These are phyloP conservation scores for Mediolabrus comicus DNA, from an alignment of 108 stramenopile genomes.

Conservation along the genomic window DNA sequence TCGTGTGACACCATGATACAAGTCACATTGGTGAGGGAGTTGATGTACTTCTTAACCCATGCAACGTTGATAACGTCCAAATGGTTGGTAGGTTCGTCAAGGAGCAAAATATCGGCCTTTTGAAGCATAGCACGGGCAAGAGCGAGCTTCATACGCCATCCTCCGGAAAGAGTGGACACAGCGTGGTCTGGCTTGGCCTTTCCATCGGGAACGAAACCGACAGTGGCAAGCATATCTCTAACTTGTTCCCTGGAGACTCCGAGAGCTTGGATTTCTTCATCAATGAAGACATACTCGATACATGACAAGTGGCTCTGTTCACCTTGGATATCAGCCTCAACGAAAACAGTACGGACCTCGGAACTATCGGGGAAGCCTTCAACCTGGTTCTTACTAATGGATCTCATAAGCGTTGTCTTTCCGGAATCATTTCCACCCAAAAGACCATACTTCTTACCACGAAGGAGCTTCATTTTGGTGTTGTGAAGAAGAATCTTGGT, in stretches of 20 bases:
- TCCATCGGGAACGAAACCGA: conserved; percentile 94
- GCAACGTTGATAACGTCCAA: conserved; percentile 99
- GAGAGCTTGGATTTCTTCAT: conserved; percentile 85
- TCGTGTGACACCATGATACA: conserved; percentile 99
- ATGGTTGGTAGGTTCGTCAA: conserved; percentile 99
- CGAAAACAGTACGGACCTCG: conserved; percentile 97
- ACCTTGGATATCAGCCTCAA: conserved; percentile 99
- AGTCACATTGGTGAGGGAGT: conserved; percentile 93
- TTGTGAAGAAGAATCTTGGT: conserved; percentile 99
- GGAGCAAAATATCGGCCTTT: conserved; percentile 96
- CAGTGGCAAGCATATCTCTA: conserved; percentile 87
- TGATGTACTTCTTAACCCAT: conserved; percentile 99
- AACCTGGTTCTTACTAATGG: conserved; percentile 99
- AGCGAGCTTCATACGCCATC: conserved; percentile 99
- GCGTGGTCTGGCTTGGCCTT: conserved; percentile 98
- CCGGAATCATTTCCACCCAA: conserved; percentile 98
- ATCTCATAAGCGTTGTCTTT: conserved; percentile 98
- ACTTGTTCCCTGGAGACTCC: conserved; percentile 82
- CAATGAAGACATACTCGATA: conserved; percentile 93
- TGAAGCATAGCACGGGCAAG: conserved; percentile 99
- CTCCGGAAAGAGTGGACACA: conserved; percentile 96
- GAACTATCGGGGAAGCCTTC: conserved; percentile 98
- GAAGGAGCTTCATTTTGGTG: conserved; percentile 97
- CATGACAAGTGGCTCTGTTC: conserved; percentile 97
- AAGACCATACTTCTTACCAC: conserved; percentile 97